Evolutionary conservation across 2,329 filamentous ascomycete genomes (phyloP), one percentile per base, ranked within the genome.

Genomic region (Colletotrichum coccodes): DNA sequence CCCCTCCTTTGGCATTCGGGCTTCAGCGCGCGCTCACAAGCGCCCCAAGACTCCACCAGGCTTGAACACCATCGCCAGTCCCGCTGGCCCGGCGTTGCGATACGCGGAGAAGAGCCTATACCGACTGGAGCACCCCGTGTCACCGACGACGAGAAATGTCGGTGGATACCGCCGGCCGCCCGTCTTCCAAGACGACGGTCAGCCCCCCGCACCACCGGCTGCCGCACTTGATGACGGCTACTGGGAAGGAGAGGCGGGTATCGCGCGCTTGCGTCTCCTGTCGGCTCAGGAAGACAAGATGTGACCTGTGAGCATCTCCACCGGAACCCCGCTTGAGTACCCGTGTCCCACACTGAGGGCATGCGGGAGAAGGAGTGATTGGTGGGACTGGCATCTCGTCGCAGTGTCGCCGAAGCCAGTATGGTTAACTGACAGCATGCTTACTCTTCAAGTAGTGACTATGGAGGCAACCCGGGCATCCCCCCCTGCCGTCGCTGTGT

Each of bases 401-500:
- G n/a, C 11, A 12, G 18, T 9, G 16, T 5, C n/a, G 16, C 16
- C 47, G 32, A 23, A 46, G 4, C 56, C 30, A 32, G 18, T 36
- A n/a, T 74, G 4, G 3, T 14, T 47, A 40, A 26, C 40, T 26
- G 42, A 28, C 8, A n/a, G 12, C 28, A 46, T 34, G 28, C 28
- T 46, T 23, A 30, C 68, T 69, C 26, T 68, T 70, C 11, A 18
- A 64, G 9, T 38, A 79, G 77, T 30, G 77, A 79, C 58, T 73
- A 75, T 1, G 78, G 75, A 38, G 80, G 79, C 28, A 73, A 74
- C n/a, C 77, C 80, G 21, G 78, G 77, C 14, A 70, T 72, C 14
- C 78, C 78, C 6, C 81, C 80, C 2, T 83, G 81, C 65, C 76
- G 79, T 21, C 74, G 79, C 59, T 83, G 81, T 60, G 72, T 78